Conservation (phyloP, 495 filamentous ascomycete species). For the Xylaria sp. region DNA sequence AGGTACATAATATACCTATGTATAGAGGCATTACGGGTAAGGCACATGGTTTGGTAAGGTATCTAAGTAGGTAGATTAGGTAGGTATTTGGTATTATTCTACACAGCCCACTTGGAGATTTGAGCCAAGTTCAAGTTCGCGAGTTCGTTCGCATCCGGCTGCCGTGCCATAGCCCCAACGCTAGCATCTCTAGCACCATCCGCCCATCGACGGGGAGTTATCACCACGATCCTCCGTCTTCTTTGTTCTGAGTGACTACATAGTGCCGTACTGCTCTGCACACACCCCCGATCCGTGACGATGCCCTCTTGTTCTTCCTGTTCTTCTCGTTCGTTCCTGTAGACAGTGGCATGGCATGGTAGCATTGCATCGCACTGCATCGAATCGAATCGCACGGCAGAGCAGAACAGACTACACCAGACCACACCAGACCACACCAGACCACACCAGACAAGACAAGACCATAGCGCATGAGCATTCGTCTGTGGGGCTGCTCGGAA, state of each 20-base stretch:
- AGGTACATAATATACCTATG: no score
- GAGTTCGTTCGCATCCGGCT: not conserved
- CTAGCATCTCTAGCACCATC: constrained; percentile 2
- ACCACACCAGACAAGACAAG: no score
- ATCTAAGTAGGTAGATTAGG: no score
- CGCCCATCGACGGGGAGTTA: not conserved
- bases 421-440: no score
- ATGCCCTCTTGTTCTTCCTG: constrained; percentile 6
- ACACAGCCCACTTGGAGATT: constrained; percentile 21
- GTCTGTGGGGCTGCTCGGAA: constrained; percentile 4
- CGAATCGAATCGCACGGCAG: not conserved
- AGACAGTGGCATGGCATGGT: not conserved
- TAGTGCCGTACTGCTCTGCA: not conserved
- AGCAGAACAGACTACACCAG: no score
- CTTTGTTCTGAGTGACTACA: constrained; percentile 17
- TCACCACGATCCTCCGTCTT: not conserved
- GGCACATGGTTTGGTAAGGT: no score
- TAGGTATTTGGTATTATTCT: no score
- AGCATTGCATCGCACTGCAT: not conserved
- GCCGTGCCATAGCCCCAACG: constrained; percentile 8
- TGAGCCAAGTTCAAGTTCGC: no score
- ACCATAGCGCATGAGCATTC: constrained; percentile 15
- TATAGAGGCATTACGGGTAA: no score
- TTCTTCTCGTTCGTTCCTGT: no score
- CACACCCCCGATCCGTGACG: not conserved